A percentile compares a stretch with the other conserved stretches of the same genome.
These are phyloP conservation scores for Hemileccinum impolitum DNA, from an alignment of 768 basidiomycete species.

Conservation along the genomic window DNA sequence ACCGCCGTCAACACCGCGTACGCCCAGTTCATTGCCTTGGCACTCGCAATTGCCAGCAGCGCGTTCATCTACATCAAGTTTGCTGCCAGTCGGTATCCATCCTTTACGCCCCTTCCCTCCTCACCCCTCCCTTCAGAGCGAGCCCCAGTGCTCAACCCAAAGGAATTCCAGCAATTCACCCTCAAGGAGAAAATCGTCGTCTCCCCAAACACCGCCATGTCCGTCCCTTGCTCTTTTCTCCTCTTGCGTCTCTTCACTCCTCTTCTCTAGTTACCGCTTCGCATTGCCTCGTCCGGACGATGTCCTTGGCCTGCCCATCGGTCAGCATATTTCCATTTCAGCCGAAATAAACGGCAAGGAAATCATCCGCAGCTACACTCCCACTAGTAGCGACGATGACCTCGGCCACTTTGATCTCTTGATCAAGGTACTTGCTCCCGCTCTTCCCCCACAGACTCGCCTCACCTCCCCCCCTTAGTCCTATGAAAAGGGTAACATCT, in stretches of 20 bases:
- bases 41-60: slow-evolving; percentile 46
- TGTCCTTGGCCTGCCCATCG: slow-evolving; percentile 89
- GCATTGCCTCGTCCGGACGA: slow-evolving; percentile 70
- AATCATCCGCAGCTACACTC: slow-evolving; percentile 90
- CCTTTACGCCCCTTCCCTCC: neutral
- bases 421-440: slow-evolving; percentile 68
- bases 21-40: slow-evolving; percentile 49
- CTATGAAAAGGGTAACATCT: slow-evolving; percentile 98
- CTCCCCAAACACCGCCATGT: slow-evolving; percentile 97
- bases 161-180: slow-evolving; percentile 78
- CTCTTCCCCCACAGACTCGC: neutral
- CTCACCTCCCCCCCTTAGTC: slow-evolving; percentile 45
- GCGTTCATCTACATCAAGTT: slow-evolving; percentile 55
- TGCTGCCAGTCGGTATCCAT: slow-evolving; percentile 35
- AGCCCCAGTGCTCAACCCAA: slow-evolving; percentile 70
- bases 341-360: slow-evolving; percentile 92
- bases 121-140: slow-evolving; percentile 41
- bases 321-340: slow-evolving; percentile 91
- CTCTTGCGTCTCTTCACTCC: neutral
- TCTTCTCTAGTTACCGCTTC: slow-evolving; percentile 77
- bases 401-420: slow-evolving; percentile 93
- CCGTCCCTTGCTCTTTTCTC: slow-evolving; percentile 23
- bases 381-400: slow-evolving; percentile 91
- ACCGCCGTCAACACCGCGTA: slow-evolving; percentile 11
- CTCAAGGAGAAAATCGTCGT: slow-evolving; percentile 77